Evolutionary conservation across 192 early-diverging fungal species (phyloP).

Genomic region (Coemansia asiatica): DNA sequence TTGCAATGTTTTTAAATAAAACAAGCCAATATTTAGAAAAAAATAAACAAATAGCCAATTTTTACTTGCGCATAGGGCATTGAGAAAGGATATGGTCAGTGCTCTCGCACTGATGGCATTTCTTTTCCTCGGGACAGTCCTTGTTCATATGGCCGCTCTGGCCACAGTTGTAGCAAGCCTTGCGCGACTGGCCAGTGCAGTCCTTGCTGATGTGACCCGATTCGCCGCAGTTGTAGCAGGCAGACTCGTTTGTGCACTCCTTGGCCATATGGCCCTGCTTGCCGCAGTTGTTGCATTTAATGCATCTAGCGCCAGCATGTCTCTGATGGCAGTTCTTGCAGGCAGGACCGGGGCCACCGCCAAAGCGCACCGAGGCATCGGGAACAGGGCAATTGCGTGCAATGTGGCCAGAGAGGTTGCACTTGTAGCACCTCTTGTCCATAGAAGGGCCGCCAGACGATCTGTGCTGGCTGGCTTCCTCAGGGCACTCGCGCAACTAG

Average conservation of each 20-base stretch:
- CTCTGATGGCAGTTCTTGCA: conserved; percentile 21
- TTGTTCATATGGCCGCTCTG: conserved; percentile 48
- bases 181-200: conserved; percentile 26
- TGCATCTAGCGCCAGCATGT: conserved; percentile 22
- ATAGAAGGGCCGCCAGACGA: not conserved
- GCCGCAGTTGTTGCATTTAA: conserved; percentile 55
- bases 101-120: conserved; percentile 58
- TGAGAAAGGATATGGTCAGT: conserved; percentile 53
- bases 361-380: not conserved
- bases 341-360: conserved; percentile 5
- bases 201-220: conserved; percentile 35
- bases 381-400: conserved; percentile 2
- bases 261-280: conserved; percentile 53
- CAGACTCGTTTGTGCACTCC: conserved; percentile 44
- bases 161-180: conserved; percentile 55
- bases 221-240: conserved; percentile 48
- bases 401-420: conserved; percentile 5
- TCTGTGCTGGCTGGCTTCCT: conserved; percentile 15
- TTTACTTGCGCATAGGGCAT: conserved; percentile 34
- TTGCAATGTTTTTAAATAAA: not conserved
- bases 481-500: conserved; percentile 50
- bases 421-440: conserved; percentile 7
- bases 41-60: not conserved
- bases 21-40: not conserved
- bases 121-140: conserved; percentile 49